Conservation (phyloP, 2,329 filamentous ascomycete species). For the Basipetospora chlamydospora region DNA sequence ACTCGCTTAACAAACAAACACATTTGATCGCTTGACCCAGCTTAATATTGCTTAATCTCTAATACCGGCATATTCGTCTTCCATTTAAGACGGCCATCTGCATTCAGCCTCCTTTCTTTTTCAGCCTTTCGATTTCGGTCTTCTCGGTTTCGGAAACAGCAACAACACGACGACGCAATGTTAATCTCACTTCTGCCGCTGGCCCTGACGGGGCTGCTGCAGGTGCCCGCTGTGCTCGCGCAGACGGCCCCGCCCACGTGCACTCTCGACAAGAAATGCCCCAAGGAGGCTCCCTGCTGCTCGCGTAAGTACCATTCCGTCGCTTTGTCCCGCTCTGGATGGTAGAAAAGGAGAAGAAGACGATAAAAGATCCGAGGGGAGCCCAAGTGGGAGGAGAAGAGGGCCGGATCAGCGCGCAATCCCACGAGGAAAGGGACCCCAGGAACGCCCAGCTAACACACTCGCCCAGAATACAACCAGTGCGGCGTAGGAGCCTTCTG, state of each 20-base stretch:
- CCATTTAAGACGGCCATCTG: not conserved
- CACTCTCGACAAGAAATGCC: slow-evolving; percentile 45
- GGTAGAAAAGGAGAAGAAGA: not conserved
- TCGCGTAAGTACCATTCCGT: slow-evolving; percentile 45
- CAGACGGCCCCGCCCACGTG: slow-evolving; percentile 21
- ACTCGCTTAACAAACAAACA: too few relatives aligned
- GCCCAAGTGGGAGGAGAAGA: too few relatives aligned
- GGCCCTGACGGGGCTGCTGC: slow-evolving; percentile 4
- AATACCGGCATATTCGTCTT: too few relatives aligned
- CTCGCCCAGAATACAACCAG: slow-evolving; percentile 65
- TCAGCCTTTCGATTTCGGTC: not conserved
- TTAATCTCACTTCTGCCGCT: slow-evolving; percentile 1
- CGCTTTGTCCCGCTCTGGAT: too few relatives aligned
- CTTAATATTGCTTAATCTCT: too few relatives aligned
- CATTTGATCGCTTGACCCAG: not conserved
- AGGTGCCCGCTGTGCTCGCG: slow-evolving; percentile 2
- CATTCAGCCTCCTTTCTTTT: too few relatives aligned
- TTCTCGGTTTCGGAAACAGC: too few relatives aligned
- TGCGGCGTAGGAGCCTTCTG: slow-evolving; percentile 93
- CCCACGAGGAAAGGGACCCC: too few relatives aligned
- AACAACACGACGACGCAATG: slow-evolving; percentile 2
- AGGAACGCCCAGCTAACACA: too few relatives aligned
- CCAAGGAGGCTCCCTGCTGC: slow-evolving; percentile 59
- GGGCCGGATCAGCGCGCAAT: too few relatives aligned
- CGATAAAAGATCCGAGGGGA: too few relatives aligned